phyloP scores from a whole-genome alignment of 306 rosid genomes.

The Casuarina cunninghamiana region DNA sequence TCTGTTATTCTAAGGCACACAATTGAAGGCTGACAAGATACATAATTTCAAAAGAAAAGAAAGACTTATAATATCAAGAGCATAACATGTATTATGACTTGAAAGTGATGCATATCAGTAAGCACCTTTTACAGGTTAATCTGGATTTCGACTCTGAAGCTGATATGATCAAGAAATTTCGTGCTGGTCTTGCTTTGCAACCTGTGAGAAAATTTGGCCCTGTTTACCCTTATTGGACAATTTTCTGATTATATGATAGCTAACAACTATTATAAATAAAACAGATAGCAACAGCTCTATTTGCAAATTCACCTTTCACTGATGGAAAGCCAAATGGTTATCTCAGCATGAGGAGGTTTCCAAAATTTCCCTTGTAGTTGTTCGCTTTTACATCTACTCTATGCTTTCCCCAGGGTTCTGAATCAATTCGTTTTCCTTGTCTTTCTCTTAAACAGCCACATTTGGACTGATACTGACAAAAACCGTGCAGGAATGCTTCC shows the following conservation, averaged over 20 bases:
- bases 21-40: neutral
- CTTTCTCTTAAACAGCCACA: slow-evolving; percentile 53
- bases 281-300: slow-evolving; percentile 98
- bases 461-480: slow-evolving; percentile 93
- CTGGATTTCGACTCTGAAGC: slow-evolving; percentile 93
- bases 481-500: slow-evolving; percentile 95
- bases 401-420: slow-evolving; percentile 20
- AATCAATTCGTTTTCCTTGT: slow-evolving; percentile 21
- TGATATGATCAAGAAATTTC: slow-evolving; percentile 93
- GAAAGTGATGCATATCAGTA: slow-evolving; percentile 20
- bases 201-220: slow-evolving; percentile 66
- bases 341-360: slow-evolving; percentile 92
- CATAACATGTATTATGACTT: slow-evolving; percentile 9
- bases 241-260: slow-evolving; percentile 22
- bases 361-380: slow-evolving; percentile 18
- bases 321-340: slow-evolving; percentile 97
- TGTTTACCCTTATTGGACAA: slow-evolving; percentile 17
- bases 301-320: slow-evolving; percentile 94
- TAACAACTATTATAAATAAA: slow-evolving; percentile 35
- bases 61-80: slow-evolving; percentile 14
- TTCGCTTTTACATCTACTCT: slow-evolving; percentile 9
- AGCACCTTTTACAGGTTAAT: slow-evolving; percentile 67
- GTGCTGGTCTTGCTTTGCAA: slow-evolving; percentile 93
- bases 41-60: slow-evolving; percentile 22
- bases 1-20: slow-evolving; percentile 7